Base-by-base conservation (phyloP, 208 protist species). In the Plasmodiophora brassicae region DNA sequence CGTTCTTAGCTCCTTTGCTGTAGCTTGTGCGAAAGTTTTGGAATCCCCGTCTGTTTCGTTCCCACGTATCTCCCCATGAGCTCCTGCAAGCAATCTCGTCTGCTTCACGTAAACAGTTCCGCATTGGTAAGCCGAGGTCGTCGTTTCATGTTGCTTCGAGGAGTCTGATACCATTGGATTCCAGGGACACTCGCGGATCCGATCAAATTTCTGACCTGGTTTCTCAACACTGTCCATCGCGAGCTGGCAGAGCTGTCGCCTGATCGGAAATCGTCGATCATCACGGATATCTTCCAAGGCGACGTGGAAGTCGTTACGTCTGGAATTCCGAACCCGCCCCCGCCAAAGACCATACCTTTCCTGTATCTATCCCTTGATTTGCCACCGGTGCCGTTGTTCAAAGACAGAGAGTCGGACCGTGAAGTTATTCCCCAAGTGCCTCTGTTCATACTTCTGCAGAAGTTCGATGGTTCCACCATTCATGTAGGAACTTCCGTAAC, bases 391-490 rank as follows among this genome's bases (percentile, higher is more conserved):
- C 84, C 84, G 20, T 57, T 86, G 84, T 86, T 86, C 84, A 86
- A 86, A 57, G 84, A 86, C 84, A 65, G 35, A 54, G 46, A 86
- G 5, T 65, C 45, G 20, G 84, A 86, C 36, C 45, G 50, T 8
- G 65, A 78, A 78, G 36, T 86, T n/a, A 86, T 86, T n/a, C 84
- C 84, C 25, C 84, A 86, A 57, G 50, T 86, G 28, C 84, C 84
- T 5, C 50, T 86, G 10, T 71, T 65, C 36, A 36, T 71, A 5
- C 43, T 86, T 44, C 43, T 86, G 28, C 45, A 86, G 46, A 86
- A 86, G 43, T 86, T 86, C 28, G 50, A 86, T n/a, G 50, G 50
- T 86, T 25, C 36, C 45, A 86, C 84, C 41, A 44, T 36, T 78
- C 65, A 78, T n/a, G 65, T 78, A n/a, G n/a, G n/a, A n/a, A n/a